Evolutionary conservation across 1,139 yeast species (phyloP).

Genomic region (Taphrina populina): DNA sequence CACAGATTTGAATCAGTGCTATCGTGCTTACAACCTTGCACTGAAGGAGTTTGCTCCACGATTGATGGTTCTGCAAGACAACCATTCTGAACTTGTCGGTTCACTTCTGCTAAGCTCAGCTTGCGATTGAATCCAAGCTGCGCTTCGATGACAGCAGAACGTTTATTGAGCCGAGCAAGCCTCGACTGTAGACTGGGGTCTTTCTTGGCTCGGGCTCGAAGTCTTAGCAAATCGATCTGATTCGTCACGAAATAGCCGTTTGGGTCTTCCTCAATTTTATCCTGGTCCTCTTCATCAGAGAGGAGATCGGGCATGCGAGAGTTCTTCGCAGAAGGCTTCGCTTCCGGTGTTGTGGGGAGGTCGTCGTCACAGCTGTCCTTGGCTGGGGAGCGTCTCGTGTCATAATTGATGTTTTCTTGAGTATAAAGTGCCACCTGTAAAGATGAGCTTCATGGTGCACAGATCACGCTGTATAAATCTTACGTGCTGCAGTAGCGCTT

Average conservation of each 20-base stretch:
- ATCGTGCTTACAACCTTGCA: too few relatives aligned
- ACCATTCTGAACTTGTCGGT: slow-evolving; percentile 10
- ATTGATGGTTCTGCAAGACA: slow-evolving; percentile 16
- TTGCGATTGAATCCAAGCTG: slow-evolving; percentile 14
- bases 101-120: slow-evolving; percentile 1
- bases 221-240: slow-evolving; percentile 5
- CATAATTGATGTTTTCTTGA: slow-evolving; percentile 1
- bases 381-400: too few relatives aligned
- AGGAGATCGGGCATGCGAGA: slow-evolving; percentile 19
- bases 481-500: slow-evolving; percentile 11
- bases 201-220: slow-evolving; percentile 10
- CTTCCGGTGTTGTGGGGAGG: slow-evolving; percentile 2
- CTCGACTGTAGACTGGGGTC: background rate
- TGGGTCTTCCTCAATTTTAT: slow-evolving; percentile 11
- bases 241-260: slow-evolving; percentile 5
- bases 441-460: too few relatives aligned
- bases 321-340: slow-evolving; percentile 2
- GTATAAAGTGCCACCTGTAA: slow-evolving; percentile 6
- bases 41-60: background rate
- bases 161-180: slow-evolving; percentile 16
- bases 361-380: background rate
- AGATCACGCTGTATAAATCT: too few relatives aligned
- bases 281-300: slow-evolving; percentile 31
- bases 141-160: slow-evolving; percentile 18
- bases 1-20: too few relatives aligned